A percentile compares a stretch with the other conserved stretches of the same genome.
Conservation (phyloP, 768 basidiomycete genomes). For the Coprinopsis marcescibilis region DNA sequence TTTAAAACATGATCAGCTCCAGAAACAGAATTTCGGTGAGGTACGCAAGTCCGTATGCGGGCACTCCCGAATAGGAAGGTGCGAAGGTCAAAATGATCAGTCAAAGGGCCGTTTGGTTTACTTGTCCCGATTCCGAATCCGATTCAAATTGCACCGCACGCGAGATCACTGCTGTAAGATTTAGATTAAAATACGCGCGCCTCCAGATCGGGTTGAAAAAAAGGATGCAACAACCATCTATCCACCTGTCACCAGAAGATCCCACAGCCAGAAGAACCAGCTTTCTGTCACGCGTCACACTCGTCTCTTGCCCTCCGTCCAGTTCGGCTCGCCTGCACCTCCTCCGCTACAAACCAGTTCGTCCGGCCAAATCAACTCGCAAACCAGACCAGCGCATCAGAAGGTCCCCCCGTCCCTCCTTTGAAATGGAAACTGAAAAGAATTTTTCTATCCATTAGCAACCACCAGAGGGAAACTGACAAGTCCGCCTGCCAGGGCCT, state of each 20-base stretch:
- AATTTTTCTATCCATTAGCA: too few relatives aligned
- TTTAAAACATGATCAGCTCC: constrained; percentile 5
- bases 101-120: neutral
- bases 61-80: neutral
- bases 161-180: constrained; percentile 4
- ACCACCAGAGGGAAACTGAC: neutral
- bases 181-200: too few relatives aligned
- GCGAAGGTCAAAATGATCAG: constrained; percentile 2
- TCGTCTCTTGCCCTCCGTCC: too few relatives aligned
- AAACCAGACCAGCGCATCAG: neutral
- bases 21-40: constrained; percentile 5
- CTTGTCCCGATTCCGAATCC: neutral
- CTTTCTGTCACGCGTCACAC: too few relatives aligned
- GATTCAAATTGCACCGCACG: constrained; percentile 4
- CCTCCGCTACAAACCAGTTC: neutral
- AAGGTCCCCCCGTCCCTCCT: neutral
- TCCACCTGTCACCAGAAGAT: neutral
- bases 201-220: neutral
- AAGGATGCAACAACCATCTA: neutral
- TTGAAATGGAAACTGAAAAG: neutral
- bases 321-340: constrained; percentile 3
- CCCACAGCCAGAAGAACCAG: too few relatives aligned
- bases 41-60: neutral
- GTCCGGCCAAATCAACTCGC: neutral
- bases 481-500: neutral